These are phyloP conservation scores for Ganoderma sinense DNA, from an alignment of 1,284 basidiomycete genomes.

Conservation along the genomic window DNA sequence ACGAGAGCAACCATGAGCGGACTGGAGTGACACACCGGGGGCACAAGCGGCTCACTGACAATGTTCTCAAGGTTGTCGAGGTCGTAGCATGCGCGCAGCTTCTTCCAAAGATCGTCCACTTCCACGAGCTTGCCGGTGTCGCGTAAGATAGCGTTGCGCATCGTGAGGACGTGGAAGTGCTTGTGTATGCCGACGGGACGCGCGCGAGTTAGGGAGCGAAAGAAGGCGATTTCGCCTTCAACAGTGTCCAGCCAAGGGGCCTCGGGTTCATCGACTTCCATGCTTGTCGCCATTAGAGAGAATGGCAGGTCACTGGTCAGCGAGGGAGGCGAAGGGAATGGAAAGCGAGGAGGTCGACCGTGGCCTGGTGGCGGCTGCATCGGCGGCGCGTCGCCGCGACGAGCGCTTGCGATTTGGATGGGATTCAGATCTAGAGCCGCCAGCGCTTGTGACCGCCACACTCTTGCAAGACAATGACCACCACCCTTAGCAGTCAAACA, in stretches of 20 bases:
- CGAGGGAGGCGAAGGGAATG: not conserved
- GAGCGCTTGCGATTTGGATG: too few relatives aligned
- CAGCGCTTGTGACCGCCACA: too few relatives aligned
- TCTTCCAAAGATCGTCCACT: slow-evolving; percentile 75
- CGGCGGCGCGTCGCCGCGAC: not conserved
- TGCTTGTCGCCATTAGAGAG: slow-evolving; percentile 11
- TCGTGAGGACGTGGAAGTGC: slow-evolving; percentile 80
- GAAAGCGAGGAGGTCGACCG: not conserved
- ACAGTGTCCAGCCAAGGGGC: slow-evolving; percentile 65
- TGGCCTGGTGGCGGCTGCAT: not conserved
- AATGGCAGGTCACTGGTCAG: not conserved
- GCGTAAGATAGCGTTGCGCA: slow-evolving; percentile 73
- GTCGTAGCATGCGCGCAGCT: slow-evolving; percentile 77
- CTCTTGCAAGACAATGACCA: not conserved
- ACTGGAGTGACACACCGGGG: not conserved
- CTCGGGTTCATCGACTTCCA: slow-evolving; percentile 28
- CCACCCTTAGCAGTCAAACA: not conserved
- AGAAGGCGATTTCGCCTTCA: slow-evolving; percentile 83
- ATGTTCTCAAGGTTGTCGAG: slow-evolving; percentile 80
- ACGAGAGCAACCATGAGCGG: not conserved
- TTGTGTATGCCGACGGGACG: slow-evolving; percentile 82
- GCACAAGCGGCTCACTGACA: slow-evolving; percentile 52
- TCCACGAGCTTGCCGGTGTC: slow-evolving; percentile 72
- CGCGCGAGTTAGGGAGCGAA: slow-evolving; percentile 78
- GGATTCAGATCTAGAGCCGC: too few relatives aligned